Percentiles rank a stretch among this genome's conserved stretches.
These are phyloP conservation scores for Ilex paraguariensis DNA, from an alignment of 305 asterid species.

Conservation along the genomic window DNA sequence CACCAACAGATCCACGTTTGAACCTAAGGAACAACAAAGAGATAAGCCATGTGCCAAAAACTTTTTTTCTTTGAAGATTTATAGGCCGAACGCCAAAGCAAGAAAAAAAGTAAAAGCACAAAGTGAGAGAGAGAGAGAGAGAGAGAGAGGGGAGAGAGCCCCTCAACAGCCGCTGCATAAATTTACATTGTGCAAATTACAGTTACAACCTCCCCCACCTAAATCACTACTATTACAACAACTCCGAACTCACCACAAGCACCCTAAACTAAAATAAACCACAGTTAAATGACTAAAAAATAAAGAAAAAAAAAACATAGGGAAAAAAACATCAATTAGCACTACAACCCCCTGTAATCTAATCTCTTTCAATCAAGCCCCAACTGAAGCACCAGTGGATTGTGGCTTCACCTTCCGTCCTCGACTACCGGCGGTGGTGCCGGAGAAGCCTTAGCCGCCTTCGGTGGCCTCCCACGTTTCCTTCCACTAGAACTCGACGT, in stretches of 20 bases:
- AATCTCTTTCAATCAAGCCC: not conserved
- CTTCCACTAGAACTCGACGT: conserved; percentile 28
- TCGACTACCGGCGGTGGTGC: conserved; percentile 1
- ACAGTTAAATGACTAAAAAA: not conserved
- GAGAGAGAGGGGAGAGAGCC: too few relatives aligned
- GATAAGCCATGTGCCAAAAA: too few relatives aligned
- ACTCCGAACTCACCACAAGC: not conserved
- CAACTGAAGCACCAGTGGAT: not conserved
- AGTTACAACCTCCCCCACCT: too few relatives aligned
- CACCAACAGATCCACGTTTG: too few relatives aligned
- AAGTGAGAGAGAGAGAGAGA: too few relatives aligned
- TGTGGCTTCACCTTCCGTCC: conserved; percentile 1
- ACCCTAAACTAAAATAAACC: not conserved
- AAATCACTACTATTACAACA: too few relatives aligned
- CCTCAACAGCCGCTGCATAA: too few relatives aligned
- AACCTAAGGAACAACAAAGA: too few relatives aligned
- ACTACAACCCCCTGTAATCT: not conserved
- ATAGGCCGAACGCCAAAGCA: too few relatives aligned
- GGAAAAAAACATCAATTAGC: not conserved
- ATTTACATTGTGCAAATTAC: too few relatives aligned
- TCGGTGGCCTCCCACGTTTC: conserved; percentile 79
- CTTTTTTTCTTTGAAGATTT: too few relatives aligned
- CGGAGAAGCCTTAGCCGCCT: conserved; percentile 18
- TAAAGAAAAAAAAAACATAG: not conserved
- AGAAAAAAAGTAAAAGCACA: too few relatives aligned